phyloP scores from a whole-genome alignment of 1,139 yeast genomes.

The Pichia sp. region DNA sequence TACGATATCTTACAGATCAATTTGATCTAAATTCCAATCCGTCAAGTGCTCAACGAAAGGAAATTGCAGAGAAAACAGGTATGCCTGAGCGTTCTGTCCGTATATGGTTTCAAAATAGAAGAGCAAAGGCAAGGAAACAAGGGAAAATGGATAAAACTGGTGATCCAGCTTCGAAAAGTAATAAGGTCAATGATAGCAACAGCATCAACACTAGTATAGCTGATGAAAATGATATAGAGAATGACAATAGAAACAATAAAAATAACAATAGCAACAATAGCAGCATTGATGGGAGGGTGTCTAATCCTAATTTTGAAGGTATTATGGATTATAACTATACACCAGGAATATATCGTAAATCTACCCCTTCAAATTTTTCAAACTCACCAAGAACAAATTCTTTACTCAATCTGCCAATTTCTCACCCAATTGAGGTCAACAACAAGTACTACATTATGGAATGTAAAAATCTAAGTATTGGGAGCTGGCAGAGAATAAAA shows the following conservation, averaged over 20 bases:
- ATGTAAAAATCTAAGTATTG: constrained; percentile 60
- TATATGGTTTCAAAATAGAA: constrained; percentile 90
- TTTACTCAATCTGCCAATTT: background rate
- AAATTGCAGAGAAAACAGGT: constrained; percentile 65
- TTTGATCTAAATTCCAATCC: constrained; percentile 71
- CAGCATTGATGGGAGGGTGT: constrained; percentile 1
- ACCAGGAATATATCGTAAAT: too few species aligned
- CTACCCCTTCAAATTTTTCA: background rate
- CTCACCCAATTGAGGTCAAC: constrained; percentile 46
- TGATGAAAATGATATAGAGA: background rate
- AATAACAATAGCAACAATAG: background rate
- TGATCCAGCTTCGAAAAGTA: constrained; percentile 4
- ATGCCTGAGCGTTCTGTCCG: constrained; percentile 90
- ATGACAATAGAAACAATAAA: background rate
- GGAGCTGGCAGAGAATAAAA: constrained; percentile 71
- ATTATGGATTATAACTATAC: too few species aligned
- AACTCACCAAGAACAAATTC: background rate
- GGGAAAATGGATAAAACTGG: constrained; percentile 37
- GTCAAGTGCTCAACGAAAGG: constrained; percentile 56
- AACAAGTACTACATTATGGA: constrained; percentile 64
- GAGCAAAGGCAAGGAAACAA: constrained; percentile 69
- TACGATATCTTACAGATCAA: constrained; percentile 60
- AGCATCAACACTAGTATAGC: background rate
- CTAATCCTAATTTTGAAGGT: background rate
- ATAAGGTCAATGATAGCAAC: background rate